A percentile compares a stretch with the other conserved stretches of the same genome.
These are phyloP conservation scores for Gentiana dahurica DNA, from an alignment of 257 asterid species.

Conservation along the genomic window DNA sequence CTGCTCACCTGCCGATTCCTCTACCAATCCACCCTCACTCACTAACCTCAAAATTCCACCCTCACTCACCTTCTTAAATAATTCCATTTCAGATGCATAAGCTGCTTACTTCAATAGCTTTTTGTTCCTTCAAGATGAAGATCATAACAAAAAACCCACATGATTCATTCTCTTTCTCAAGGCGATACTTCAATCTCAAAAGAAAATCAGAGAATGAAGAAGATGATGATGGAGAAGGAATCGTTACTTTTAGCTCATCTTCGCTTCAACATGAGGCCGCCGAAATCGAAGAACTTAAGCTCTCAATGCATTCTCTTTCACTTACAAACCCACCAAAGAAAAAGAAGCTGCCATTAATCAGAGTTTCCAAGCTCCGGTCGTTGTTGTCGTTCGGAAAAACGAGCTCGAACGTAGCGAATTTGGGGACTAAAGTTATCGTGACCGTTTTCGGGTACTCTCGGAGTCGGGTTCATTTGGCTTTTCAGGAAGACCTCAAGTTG, in stretches of 20 bases:
- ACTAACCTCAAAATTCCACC: too few species aligned
- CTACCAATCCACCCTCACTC: too few species aligned
- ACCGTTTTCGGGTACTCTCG: conserved; percentile 81
- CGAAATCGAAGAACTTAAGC: conserved; percentile 7
- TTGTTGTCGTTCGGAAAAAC: conserved; percentile 31
- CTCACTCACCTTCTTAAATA: too few species aligned
- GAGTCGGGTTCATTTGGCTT: conserved; percentile 70
- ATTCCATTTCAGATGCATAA: too few species aligned
- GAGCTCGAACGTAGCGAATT: conserved; percentile 33
- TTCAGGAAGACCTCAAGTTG: conserved; percentile 57
- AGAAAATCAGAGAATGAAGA: conserved; percentile 46
- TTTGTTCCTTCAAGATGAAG: conserved; percentile 30
- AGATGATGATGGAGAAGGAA: conserved; percentile 53
- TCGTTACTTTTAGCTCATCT: conserved; percentile 26
- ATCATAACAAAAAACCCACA: conserved; percentile 50
- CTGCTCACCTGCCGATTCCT: too few species aligned
- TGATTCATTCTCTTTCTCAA: conserved; percentile 80
- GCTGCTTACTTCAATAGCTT: too few species aligned
- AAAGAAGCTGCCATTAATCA: conserved; percentile 31
- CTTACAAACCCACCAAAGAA: conserved; percentile 22
- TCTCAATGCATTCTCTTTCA: conserved; percentile 27
- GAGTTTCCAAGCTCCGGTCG: conserved; percentile 41
- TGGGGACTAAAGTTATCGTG: conserved; percentile 53
- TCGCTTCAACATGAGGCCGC: conserved; percentile 19
- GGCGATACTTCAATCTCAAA: conserved; percentile 62